Conservation (phyloP, 179 eudicot genomes). For the Amaranthus tricolor region DNA sequence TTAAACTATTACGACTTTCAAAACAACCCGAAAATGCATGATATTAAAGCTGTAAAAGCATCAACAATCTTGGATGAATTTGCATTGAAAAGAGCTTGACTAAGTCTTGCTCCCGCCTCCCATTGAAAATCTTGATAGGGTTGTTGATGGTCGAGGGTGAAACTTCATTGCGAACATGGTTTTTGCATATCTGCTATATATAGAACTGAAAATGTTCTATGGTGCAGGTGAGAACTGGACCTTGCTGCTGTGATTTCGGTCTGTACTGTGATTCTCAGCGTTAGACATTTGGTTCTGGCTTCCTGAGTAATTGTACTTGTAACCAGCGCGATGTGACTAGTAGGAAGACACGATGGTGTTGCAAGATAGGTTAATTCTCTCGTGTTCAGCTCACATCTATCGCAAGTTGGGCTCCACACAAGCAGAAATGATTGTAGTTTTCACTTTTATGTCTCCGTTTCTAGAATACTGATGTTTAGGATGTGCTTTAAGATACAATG, state of each 20-base stretch:
- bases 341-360: background rate
- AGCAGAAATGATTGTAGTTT: too few species aligned
- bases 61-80: background rate
- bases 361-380: background rate
- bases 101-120: background rate
- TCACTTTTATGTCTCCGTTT: too few species aligned
- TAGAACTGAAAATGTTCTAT: background rate
- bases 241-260: slow-evolving; percentile 68
- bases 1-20: too few species aligned
- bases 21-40: too few species aligned
- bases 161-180: background rate
- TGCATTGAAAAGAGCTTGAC: too few species aligned
- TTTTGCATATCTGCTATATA: too few species aligned
- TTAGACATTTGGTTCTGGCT: slow-evolving; percentile 16
- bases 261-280: slow-evolving; percentile 78
- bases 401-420: background rate
- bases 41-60: background rate
- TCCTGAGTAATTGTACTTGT: background rate
- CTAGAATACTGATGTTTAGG: too few species aligned
- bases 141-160: background rate
- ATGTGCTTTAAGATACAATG: too few species aligned
- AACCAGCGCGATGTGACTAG: background rate
- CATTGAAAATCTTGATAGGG: background rate
- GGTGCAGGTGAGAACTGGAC: slow-evolving; percentile 75
- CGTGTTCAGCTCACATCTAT: background rate